These are phyloP conservation scores for Pistacia vera DNA, from an alignment of 345 rosid species.

Conservation along the genomic window DNA sequence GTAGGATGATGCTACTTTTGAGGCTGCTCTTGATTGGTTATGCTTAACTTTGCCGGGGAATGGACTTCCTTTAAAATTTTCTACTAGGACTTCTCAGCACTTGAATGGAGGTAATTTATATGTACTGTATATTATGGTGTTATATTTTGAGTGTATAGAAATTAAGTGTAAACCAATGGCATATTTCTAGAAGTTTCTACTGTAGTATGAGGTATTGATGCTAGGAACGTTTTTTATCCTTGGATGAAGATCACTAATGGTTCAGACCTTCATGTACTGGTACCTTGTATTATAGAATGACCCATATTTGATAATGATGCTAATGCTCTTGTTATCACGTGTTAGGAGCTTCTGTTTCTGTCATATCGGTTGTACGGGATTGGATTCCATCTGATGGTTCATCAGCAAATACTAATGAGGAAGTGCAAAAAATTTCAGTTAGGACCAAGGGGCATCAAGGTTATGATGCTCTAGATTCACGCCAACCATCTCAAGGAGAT, in stretches of 20 bases:
- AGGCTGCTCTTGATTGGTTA: slow-evolving; percentile 88
- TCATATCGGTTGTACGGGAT: slow-evolving; percentile 60
- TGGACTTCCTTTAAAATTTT: slow-evolving; percentile 83
- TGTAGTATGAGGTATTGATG: not conserved
- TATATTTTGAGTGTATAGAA: not conserved
- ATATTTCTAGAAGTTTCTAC: not conserved
- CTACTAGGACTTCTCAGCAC: slow-evolving; percentile 64
- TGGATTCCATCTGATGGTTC: slow-evolving; percentile 45
- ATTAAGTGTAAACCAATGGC: not conserved
- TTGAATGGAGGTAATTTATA: slow-evolving; percentile 47
- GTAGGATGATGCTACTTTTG: slow-evolving; percentile 86
- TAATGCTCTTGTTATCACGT: not conserved
- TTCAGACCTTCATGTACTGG: not conserved
- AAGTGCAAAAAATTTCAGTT: slow-evolving; percentile 45
- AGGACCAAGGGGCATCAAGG: slow-evolving; percentile 48
- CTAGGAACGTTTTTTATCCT: not conserved
- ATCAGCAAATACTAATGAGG: slow-evolving; percentile 34
- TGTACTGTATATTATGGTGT: not conserved
- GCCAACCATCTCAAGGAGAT: slow-evolving; percentile 79
- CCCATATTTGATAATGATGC: not conserved
- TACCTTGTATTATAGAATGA: not conserved
- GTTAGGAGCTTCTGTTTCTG: slow-evolving; percentile 74
- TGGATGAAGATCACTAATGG: not conserved
- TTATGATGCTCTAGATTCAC: slow-evolving; percentile 48
- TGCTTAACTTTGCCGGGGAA: slow-evolving; percentile 79